Evolutionary conservation across 345 rosid genomes (phyloP), one percentile per base, ranked within the genome.

Genomic region (Odontarrhena argentea): DNA sequence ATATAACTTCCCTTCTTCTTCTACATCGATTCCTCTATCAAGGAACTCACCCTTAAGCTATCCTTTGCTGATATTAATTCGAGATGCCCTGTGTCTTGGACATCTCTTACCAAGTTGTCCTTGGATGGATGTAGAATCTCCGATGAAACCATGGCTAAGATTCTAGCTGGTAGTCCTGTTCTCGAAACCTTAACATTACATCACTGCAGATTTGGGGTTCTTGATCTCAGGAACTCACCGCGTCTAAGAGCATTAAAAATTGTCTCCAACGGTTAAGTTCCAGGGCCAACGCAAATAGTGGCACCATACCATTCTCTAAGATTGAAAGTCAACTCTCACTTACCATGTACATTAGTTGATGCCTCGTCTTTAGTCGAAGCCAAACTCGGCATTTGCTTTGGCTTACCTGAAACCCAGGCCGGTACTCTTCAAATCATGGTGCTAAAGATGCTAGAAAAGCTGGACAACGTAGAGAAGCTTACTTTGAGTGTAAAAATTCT

Each of bases 281-380:
- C 3, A 4, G 40, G 10, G 48, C 36, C 35, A 54, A 35, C 0
- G 43, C 7, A 55, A 13, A 55, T 67, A 56, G 40, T 56, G 47
- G 64, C 71, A 24, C 71, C 71, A 24, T n/a, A 67, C 28, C 59
- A 26, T 38, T 51, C 10, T 13, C 49, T 51, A 7, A 25, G 0
- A 38, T 13, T 64, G 37, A 49, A 0, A 44, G 1, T 28, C 32
- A 32, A 0, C 24, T 35, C 45, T 9, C 0, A 18, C 1, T 13
- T 3, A 8, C 36, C 11, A n/a, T 67, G n/a, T 47, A 13, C 15
- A 36, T 6, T 56, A 9, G 71, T 55, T 35, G 38, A 47, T 57
- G 48, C 45, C 46, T 38, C 55, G 2, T 67, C 64, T n/a, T 37
- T 67, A 46, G 5, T 12, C 12, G 64, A 67, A 56, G 71, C 64